These are phyloP conservation scores for Eucalyptus sideroxylon DNA, from an alignment of 345 rosid species.

Conservation along the genomic window DNA sequence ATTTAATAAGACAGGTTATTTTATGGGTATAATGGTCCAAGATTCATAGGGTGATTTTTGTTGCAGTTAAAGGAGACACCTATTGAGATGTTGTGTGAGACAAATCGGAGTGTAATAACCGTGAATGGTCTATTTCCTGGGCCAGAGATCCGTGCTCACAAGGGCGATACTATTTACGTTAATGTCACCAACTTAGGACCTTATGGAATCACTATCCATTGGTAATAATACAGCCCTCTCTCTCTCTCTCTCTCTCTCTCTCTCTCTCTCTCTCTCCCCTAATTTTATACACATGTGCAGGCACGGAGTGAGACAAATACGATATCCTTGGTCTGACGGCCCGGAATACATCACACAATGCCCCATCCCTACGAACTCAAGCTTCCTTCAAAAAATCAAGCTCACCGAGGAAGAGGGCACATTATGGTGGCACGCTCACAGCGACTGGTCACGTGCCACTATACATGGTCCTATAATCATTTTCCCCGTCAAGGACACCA, in stretches of 20 bases:
- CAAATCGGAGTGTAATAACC: not conserved
- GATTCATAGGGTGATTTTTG: not conserved
- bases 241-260: too few species aligned
- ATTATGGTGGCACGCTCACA: not conserved
- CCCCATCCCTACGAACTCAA: not conserved
- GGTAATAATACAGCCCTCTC: not conserved
- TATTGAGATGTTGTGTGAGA: not conserved
- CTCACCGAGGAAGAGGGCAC: not conserved
- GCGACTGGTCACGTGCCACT: not conserved
- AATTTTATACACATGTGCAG: not conserved
- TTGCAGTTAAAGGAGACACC: not conserved
- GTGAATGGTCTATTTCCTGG: not conserved
- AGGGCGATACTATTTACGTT: not conserved
- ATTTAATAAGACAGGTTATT: not conserved
- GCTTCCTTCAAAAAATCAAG: not conserved
- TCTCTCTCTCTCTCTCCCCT: not conserved
- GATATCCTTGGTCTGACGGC: not conserved
- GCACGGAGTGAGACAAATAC: not conserved
- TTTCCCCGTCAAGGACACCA: not conserved
- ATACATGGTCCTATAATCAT: not conserved
- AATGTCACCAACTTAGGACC: not conserved
- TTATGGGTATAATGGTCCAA: not conserved
- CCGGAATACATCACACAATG: not conserved
- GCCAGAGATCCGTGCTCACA: not conserved
- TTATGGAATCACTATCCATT: not conserved